These are phyloP conservation scores for Paraphoma sp. DNA, from an alignment of 2,329 filamentous ascomycete genomes.

Conservation along the genomic window DNA sequence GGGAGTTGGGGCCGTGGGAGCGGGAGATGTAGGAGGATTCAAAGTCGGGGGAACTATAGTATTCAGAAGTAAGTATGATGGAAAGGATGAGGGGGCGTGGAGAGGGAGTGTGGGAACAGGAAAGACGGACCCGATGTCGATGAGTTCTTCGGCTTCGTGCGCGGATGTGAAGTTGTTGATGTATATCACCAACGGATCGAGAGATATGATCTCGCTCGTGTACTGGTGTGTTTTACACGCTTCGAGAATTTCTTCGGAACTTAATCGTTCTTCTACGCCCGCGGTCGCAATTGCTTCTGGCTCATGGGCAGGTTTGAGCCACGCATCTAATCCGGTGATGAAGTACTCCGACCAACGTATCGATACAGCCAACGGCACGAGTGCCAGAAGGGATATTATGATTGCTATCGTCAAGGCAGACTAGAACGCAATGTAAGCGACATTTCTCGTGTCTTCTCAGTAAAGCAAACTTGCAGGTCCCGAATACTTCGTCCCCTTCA, in stretches of 20 bases:
- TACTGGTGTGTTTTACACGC: slow-evolving; percentile 28
- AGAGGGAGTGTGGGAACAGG: neutral
- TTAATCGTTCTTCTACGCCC: neutral
- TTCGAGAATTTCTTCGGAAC: slow-evolving; percentile 7
- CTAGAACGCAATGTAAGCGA: neutral
- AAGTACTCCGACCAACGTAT: slow-evolving; percentile 5
- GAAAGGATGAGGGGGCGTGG: slow-evolving; percentile 1
- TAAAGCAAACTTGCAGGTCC: neutral
- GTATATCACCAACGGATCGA: slow-evolving; percentile 33
- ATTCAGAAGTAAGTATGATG: too few species aligned
- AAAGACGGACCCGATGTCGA: slow-evolving; percentile 23
- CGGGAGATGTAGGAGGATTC: slow-evolving; percentile 29
- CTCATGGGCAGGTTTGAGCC: slow-evolving; percentile 2
- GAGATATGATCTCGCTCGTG: slow-evolving; percentile 34
- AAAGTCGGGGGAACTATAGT: slow-evolving; percentile 22
- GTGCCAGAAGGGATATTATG: neutral
- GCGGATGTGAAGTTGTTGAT: slow-evolving; percentile 36
- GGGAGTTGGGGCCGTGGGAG: slow-evolving; percentile 15
- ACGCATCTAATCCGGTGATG: slow-evolving; percentile 7
- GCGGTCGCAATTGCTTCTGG: neutral
- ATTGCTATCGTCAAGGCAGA: neutral
- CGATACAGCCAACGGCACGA: slow-evolving; percentile 14
- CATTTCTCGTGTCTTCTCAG: neutral
- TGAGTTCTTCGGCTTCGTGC: slow-evolving; percentile 27
- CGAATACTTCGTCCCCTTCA: neutral